Evolutionary conservation across 768 basidiomycete genomes (phyloP), one percentile per base, ranked within the genome.

Genomic region (Tulasnella sp.): DNA sequence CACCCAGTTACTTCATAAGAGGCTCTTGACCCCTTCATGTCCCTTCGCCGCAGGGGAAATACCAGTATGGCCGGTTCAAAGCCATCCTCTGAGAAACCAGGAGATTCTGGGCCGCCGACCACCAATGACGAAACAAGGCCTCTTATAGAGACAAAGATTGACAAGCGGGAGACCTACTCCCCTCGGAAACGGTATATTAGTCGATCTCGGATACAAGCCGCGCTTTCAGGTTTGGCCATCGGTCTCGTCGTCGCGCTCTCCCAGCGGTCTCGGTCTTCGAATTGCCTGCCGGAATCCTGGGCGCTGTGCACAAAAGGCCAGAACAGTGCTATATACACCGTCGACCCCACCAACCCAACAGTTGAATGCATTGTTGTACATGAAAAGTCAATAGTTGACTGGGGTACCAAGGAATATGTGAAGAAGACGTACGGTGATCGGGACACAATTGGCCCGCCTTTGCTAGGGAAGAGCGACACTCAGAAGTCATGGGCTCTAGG

Each of bases 301-400:
- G 74, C 74, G 32, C 44, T 75, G 20, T 75, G 74, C 18, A 20
- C 74, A 26, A 75, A 75, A 75, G 74, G 71, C 40, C 71, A 79
- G 23, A 74, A 55, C 16, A 51, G 46, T 18, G 32, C 84, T 57
- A 90, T 94, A 51, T 93, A 93, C 82, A 94, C 93, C 0, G 92
- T 94, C 0, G 89, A 93, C 80, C 82, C 86, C 11, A 73, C 80
- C 1, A 82, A 82, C 11, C 89, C 90, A 10, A 85, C 82, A 44
- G 91, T 88, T 3, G 86, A 91, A 80, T 93, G 92, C 80, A 85
- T 93, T n/a, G 84, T 88, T 46, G 86, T 93, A 15, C 85, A 83
- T 78, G 86, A 86, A 20, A 84, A 86, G 42, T 84, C 81, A 39
- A 88, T 94, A 42, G 73, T 83, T 26, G 87, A 83, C 86, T 16